A percentile compares a stretch with the other conserved stretches of the same genome.
Evolutionary conservation across 1,139 yeast genomes (phyloP).

Genomic region (Lodderomyces margitis): DNA sequence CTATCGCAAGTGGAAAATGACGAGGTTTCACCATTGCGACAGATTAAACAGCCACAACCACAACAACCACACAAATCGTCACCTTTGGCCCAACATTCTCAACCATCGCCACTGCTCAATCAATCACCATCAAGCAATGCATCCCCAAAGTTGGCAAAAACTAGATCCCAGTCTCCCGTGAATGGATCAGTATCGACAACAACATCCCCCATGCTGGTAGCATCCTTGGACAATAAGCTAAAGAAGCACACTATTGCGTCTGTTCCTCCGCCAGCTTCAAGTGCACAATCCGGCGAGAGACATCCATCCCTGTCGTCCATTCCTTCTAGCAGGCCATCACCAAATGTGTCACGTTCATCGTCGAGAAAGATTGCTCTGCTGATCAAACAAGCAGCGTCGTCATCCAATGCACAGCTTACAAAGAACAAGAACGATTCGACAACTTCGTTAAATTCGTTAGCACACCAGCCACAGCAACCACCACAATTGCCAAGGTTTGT

Average conservation of each 20-base stretch:
- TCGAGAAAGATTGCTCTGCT: constrained; percentile 9
- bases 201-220: constrained; percentile 17
- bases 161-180: constrained; percentile 16
- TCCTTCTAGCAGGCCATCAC: constrained; percentile 10
- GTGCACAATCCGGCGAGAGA: neutral
- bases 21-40: constrained; percentile 21
- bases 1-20: constrained; percentile 20
- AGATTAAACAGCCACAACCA: constrained; percentile 14
- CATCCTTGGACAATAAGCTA: constrained; percentile 15
- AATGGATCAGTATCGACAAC: constrained; percentile 14
- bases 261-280: constrained; percentile 2
- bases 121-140: constrained; percentile 8
- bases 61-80: constrained; percentile 7
- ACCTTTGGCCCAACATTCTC: constrained; percentile 1
- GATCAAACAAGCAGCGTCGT: constrained; percentile 1
- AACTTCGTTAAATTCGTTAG: constrained; percentile 5
- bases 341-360: constrained; percentile 12
- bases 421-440: constrained; percentile 51
- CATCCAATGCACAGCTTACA: constrained; percentile 43
- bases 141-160: constrained; percentile 17
- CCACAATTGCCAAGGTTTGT: constrained; percentile 44
- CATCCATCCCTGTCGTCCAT: constrained; percentile 2
- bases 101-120: neutral
- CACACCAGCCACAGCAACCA: constrained; percentile 8
- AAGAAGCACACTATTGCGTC: constrained; percentile 9